Base-by-base conservation (phyloP, 1,284 basidiomycete species). In the Takashimella tepidaria region DNA sequence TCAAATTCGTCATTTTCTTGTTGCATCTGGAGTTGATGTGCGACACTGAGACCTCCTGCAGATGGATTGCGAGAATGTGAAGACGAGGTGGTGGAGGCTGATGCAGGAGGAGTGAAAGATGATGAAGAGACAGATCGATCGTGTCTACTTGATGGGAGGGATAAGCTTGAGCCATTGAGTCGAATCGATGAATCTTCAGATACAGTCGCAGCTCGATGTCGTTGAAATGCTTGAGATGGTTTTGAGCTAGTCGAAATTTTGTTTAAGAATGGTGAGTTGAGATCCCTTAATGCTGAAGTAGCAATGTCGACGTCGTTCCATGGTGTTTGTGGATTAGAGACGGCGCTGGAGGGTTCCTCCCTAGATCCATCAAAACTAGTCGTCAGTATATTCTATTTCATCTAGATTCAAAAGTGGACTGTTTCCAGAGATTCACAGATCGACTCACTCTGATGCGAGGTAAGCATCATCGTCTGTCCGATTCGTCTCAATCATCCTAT, bases 21-120 rank as follows among this genome's bases (percentile, higher is more conserved):
- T 37, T 37, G 31, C 31, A 37, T 37, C 31, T 37, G 31, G 31
- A 8, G 31, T 37, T 37, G 31, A 8, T 37, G 31, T 37, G 10
- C 31, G 31, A 16, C 16, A 16, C 31, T 37, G 31, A 37, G 31
- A 8, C 31, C 31, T 16, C 10, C 31, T 16, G 31, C 8, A 8
- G 64, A 62, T 12, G 59, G 59, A 8, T 41, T 48, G 0, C 64
- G 63, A 19, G 72, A 70, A 21, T 69, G 67, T 4, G 66, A 67
- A 10, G 68, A 70, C 3, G 67, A 63, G 12, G 62, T 49, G 16
- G 70, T 66, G 2, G 67, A 65, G 3, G 69, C 66, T 1, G 72
- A 71, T 5, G 51, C 49, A 4, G 59, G 59, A 8, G 56, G 59
- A 2, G 59, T 58, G 3, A 50, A 24, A 4, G 59, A 20, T 4